Evolutionary conservation across 1,284 basidiomycete genomes (phyloP).

Genomic region (Phlebopus sp.): DNA sequence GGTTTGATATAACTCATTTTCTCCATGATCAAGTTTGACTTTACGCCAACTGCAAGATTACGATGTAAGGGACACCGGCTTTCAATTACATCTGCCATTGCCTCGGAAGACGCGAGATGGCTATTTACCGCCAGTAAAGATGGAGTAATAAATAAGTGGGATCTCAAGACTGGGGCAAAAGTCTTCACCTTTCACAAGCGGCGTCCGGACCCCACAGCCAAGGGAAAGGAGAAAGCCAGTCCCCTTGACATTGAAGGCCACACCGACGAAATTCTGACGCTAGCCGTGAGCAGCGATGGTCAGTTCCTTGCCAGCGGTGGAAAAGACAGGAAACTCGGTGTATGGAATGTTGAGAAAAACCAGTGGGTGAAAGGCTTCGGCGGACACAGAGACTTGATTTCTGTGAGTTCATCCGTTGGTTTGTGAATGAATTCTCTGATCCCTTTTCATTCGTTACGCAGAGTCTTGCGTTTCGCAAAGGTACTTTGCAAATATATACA

Average conservation of each 20-base stretch:
- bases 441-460: slow-evolving; percentile 27
- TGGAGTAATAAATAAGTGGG: slow-evolving; percentile 81
- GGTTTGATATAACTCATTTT: slow-evolving; percentile 21
- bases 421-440: slow-evolving; percentile 3
- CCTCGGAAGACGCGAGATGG: slow-evolving; percentile 63
- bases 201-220: slow-evolving; percentile 37
- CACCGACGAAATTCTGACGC: slow-evolving; percentile 78
- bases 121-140: slow-evolving; percentile 87
- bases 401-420: slow-evolving; percentile 49
- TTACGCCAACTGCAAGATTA: slow-evolving; percentile 44
- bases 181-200: slow-evolving; percentile 59
- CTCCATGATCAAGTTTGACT: slow-evolving; percentile 30
- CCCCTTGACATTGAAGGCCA: slow-evolving; percentile 64
- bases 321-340: slow-evolving; percentile 74
- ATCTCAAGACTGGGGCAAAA: slow-evolving; percentile 62
- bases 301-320: slow-evolving; percentile 86
- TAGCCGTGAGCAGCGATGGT: slow-evolving; percentile 87
- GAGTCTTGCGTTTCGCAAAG: slow-evolving; percentile 80
- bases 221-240: slow-evolving; percentile 47
- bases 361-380: slow-evolving; percentile 77
- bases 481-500: slow-evolving; percentile 83
- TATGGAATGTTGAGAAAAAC: slow-evolving; percentile 78
- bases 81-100: slow-evolving; percentile 74
- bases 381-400: slow-evolving; percentile 85
- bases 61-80: slow-evolving; percentile 73